These are phyloP conservation scores for Aspergillus neoniger DNA, from an alignment of 2,329 filamentous ascomycete genomes.

Conservation along the genomic window DNA sequence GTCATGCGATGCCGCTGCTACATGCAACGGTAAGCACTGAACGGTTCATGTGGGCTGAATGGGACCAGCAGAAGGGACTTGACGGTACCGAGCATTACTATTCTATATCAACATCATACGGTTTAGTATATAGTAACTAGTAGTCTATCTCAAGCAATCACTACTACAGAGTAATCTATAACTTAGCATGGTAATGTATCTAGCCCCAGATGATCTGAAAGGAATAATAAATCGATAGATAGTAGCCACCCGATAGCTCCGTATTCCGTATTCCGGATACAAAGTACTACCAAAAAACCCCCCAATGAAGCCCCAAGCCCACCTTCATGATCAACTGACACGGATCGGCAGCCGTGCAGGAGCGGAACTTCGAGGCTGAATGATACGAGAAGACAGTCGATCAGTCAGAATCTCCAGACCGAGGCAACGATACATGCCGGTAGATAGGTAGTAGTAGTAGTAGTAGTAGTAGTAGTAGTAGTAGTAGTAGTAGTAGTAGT, in stretches of 20 bases:
- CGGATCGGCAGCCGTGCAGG: slow-evolving; percentile 6
- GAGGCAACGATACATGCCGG: background rate
- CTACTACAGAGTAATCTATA: too few species aligned
- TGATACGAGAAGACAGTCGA: slow-evolving; percentile 10
- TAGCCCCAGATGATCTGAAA: background rate
- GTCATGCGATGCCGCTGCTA: background rate
- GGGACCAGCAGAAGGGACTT: background rate
- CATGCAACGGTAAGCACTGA: background rate
- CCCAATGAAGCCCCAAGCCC: too few species aligned
- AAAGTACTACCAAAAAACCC: too few species aligned
- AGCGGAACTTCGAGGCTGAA: background rate
- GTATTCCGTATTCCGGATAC: too few species aligned
- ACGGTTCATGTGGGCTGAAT: background rate
- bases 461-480: too few species aligned
- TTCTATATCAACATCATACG: too few species aligned
- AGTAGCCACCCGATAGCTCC: background rate
- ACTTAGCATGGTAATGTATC: background rate
- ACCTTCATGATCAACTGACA: background rate
- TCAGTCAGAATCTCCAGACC: slow-evolving; percentile 1
- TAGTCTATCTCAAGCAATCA: too few species aligned
- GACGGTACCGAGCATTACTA: background rate
- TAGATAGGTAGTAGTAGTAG: background rate
- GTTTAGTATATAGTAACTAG: too few species aligned
- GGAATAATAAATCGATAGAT: background rate
- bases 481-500: too few species aligned